These are phyloP conservation scores for Eucalyptus regnans DNA, from an alignment of 345 rosid genomes.

Conservation along the genomic window DNA sequence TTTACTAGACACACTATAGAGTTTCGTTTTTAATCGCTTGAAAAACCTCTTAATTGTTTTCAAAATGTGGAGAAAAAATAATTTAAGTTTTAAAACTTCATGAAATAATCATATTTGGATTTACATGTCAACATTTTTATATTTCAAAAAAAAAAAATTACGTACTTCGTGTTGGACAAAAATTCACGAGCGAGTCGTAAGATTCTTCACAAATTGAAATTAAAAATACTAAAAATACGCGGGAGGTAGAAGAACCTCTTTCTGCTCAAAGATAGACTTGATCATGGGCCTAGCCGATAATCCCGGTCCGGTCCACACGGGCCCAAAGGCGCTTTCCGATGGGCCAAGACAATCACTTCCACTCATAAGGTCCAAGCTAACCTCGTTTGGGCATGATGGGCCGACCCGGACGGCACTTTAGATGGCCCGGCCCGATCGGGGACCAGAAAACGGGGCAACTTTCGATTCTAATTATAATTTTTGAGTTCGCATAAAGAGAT, in stretches of 20 bases:
- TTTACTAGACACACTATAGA: background rate
- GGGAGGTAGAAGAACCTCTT: background rate
- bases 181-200: background rate
- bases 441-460: background rate
- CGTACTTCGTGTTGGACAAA: background rate
- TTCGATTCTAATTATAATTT: no score
- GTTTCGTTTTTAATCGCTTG: background rate
- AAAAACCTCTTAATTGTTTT: background rate
- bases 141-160: background rate
- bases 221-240: background rate
- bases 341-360: background rate
- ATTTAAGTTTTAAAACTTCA: background rate
- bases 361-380: background rate
- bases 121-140: background rate
- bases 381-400: background rate
- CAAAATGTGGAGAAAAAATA: background rate
- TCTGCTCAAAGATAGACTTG: background rate
- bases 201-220: background rate
- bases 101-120: background rate
- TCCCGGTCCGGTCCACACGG: background rate
- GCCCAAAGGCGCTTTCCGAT: background rate
- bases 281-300: background rate
- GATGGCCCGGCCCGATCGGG: rapidly evolving
- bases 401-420: background rate
- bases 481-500: no score